These are phyloP conservation scores for Linnemannia zychae DNA, from an alignment of 192 early-diverging fungal species.

Conservation along the genomic window DNA sequence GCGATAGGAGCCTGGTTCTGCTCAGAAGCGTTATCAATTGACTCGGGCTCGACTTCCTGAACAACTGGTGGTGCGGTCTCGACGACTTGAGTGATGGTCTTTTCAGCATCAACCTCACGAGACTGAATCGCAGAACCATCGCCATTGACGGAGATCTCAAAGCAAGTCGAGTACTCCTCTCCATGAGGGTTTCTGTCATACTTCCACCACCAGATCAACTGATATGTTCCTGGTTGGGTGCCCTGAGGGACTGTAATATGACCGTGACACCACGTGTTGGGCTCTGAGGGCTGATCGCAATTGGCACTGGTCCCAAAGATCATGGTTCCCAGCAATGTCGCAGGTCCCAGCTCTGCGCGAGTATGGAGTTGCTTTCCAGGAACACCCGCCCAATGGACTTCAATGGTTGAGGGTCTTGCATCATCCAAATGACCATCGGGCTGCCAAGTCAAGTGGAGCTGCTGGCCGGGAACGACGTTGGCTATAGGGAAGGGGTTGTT, in stretches of 20 bases:
- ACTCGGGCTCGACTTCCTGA: not conserved
- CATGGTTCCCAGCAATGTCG: slow-evolving; percentile 29
- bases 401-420: slow-evolving; percentile 23
- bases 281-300: slow-evolving; percentile 39
- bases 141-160: slow-evolving; percentile 38
- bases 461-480: slow-evolving; percentile 20
- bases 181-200: slow-evolving; percentile 50
- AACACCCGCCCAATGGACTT: slow-evolving; percentile 42
- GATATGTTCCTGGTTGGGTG: slow-evolving; percentile 39
- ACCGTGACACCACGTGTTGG: slow-evolving; percentile 54
- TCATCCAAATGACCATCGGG: slow-evolving; percentile 50
- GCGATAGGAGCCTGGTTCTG: not conserved
- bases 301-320: slow-evolving; percentile 33
- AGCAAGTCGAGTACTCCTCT: slow-evolving; percentile 57
- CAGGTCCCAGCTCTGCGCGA: slow-evolving; percentile 18
- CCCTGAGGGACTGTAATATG: slow-evolving; percentile 16
- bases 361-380: slow-evolving; percentile 18
- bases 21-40: not conserved
- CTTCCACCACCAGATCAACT: slow-evolving; percentile 54
- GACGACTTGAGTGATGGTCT: not conserved
- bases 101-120: not conserved
- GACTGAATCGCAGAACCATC: not conserved
- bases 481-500: slow-evolving; percentile 45
- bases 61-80: not conserved
- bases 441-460: slow-evolving; percentile 38